A percentile compares a stretch with the other conserved stretches of the same genome.
phyloP scores from a whole-genome alignment of 2,329 filamentous ascomycete genomes.

The Aspergillus sp. region DNA sequence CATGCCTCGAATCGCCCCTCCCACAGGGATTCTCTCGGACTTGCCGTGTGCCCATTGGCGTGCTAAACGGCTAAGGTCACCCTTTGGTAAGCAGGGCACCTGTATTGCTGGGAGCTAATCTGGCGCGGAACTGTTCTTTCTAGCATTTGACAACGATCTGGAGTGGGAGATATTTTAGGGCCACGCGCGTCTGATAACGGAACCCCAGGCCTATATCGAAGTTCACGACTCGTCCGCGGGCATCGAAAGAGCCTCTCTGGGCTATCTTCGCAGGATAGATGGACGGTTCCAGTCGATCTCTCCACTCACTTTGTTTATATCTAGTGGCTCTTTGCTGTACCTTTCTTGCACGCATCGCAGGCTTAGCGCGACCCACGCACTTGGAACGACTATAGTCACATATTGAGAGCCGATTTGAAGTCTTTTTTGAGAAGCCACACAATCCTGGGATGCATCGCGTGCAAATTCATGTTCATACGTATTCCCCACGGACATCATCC shows the following conservation, averaged over 20 bases:
- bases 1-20: constrained; percentile 22
- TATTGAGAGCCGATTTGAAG: constrained; percentile 11
- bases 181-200: constrained; percentile 12
- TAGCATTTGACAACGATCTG: neutral
- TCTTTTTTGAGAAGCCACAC: constrained; percentile 9
- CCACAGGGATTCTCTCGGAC: constrained; percentile 21
- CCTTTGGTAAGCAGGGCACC: constrained; percentile 10
- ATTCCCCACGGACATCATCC: constrained; percentile 10
- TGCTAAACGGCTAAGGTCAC: constrained; percentile 9
- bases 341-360: constrained; percentile 13
- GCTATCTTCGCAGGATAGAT: constrained; percentile 5
- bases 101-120: constrained; percentile 8
- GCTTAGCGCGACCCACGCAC: constrained; percentile 20
- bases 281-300: constrained; percentile 12
- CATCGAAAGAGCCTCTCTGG: neutral
- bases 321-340: constrained; percentile 5
- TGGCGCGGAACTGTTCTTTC: neutral
- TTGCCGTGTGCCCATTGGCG: constrained; percentile 22
- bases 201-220: constrained; percentile 4
- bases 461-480: constrained; percentile 7
- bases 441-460: constrained; percentile 14
- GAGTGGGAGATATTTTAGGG: constrained; percentile 1
- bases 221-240: constrained; percentile 6
- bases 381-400: constrained; percentile 20
- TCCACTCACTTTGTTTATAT: constrained; percentile 11